Evolutionary conservation across 73 alveolate species (phyloP).

Genomic region (Paramecium primaurelia): DNA sequence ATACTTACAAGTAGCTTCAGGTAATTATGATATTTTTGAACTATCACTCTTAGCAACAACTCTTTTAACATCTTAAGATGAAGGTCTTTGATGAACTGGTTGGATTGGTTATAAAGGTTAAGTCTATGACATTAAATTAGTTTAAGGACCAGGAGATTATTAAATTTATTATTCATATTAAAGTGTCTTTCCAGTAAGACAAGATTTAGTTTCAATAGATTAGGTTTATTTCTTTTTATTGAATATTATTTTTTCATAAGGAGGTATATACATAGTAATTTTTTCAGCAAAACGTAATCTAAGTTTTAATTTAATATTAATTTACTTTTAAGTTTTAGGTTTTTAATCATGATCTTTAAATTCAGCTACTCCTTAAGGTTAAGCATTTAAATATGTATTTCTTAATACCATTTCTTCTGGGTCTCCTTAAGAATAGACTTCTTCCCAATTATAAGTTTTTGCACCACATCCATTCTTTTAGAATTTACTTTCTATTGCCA

Average conservation of each 20-base stretch:
- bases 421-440: constrained; percentile 45
- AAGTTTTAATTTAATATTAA: background rate
- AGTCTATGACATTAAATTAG: background rate
- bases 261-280: constrained; percentile 23
- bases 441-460: constrained; percentile 75
- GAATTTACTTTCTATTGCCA: constrained; percentile 68
- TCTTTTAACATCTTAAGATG: background rate
- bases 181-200: background rate
- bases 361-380: constrained; percentile 38
- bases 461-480: constrained; percentile 69
- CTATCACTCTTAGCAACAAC: background rate
- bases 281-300: constrained; percentile 35
- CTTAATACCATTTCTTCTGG: constrained; percentile 36
- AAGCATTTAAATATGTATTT: constrained; percentile 26
- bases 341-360: constrained; percentile 37
- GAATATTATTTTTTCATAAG: constrained; percentile 15
- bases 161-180: background rate
- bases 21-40: background rate
- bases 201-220: background rate
- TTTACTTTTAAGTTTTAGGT: background rate
- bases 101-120: background rate
- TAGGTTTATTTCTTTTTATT: background rate
- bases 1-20: background rate
- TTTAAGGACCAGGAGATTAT: background rate
- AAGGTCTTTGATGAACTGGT: background rate